Evolutionary conservation across 495 filamentous ascomycete species (phyloP), one percentile per base, ranked within the genome.

Genomic region (Hypomontagnella monticulosa): DNA sequence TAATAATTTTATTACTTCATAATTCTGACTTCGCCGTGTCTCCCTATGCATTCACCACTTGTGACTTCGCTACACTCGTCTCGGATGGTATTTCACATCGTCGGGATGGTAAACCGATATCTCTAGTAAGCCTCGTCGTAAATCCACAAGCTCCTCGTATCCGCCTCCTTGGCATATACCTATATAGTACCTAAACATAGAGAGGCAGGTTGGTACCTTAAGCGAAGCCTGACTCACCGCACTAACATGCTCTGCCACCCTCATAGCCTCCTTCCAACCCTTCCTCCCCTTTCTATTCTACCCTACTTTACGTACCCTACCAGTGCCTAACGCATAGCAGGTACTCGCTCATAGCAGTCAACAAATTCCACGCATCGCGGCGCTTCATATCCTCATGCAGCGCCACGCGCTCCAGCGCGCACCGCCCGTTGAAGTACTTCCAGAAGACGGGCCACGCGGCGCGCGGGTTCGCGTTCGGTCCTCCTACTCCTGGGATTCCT

Each of bases 361-460:
- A 51, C 62, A 94, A 75, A 61, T 83, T 85, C 84, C 88, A 91
- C 11, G 91, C 88, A 60, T 88, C 85, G 78, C 93, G 96, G 42
- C 93, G 81, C 79, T 93, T 96, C 78, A 96, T 81, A 8, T 87
- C 88, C 79, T 98, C 93, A 34, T 87, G 82, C 9, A 93, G 82
- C 0, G 87, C 82, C 70, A 98, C 91, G 73, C 93, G 89, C 79
- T 99, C 95, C 37, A 99, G 77, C 4, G 94, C 92, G 73, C 91
- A 87, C 42, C 82, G 81, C 1, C 95, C 95, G 76, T 98, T 93
- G 63, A 97, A 91, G 75, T 97, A 96, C 73, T 90, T 90, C 67
- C 89, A 79, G 37, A 90, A 83, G 32, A 75, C 75, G 38, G 82
- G 81, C 74, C 82, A 84, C 16, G 78, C 79, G 53, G 78, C 78